Conservation (phyloP, 2,329 filamentous ascomycete species). For the Grosmannia clavigera region DNA sequence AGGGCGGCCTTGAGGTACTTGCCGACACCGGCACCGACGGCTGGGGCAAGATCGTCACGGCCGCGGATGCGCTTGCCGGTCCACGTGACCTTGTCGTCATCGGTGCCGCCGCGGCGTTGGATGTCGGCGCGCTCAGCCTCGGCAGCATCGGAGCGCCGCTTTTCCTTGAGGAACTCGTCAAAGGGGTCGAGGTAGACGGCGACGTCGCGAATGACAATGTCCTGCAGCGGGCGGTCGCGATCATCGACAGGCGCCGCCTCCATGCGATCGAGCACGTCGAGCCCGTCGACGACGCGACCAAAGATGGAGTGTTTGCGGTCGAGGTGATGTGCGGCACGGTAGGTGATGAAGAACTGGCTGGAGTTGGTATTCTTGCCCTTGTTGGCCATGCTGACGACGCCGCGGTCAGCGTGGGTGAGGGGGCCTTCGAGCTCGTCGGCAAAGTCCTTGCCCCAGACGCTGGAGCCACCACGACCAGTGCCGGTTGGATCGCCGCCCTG, state of each 20-base stretch:
- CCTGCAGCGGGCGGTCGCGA: slow-evolving; percentile 61
- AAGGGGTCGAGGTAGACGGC: slow-evolving; percentile 90
- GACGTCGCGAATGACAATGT: slow-evolving; percentile 71
- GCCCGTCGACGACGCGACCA: slow-evolving; percentile 66
- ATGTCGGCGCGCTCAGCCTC: slow-evolving; percentile 50
- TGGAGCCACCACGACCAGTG: slow-evolving; percentile 78
- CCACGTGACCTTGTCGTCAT: slow-evolving; percentile 89
- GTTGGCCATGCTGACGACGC: slow-evolving; percentile 88
- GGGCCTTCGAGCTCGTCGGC: slow-evolving; percentile 88
- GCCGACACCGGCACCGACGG: slow-evolving; percentile 37
- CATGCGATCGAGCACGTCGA: slow-evolving; percentile 59
- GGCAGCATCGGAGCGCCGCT: slow-evolving; percentile 46
- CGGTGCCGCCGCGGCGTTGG: slow-evolving; percentile 54
- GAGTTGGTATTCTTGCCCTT: slow-evolving; percentile 98
- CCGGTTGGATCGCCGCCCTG: slow-evolving; percentile 92
- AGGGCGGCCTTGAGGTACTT: slow-evolving; percentile 65
- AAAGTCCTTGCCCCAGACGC: slow-evolving; percentile 91
- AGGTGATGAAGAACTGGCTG: slow-evolving; percentile 88
- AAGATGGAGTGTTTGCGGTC: slow-evolving; percentile 98
- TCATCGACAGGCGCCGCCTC: slow-evolving; percentile 66
- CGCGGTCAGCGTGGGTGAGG: slow-evolving; percentile 67
- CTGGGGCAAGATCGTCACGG: slow-evolving; percentile 38
- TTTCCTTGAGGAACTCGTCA: slow-evolving; percentile 76
- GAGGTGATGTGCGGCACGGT: slow-evolving; percentile 71
- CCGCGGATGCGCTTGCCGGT: slow-evolving; percentile 79